phyloP scores from a whole-genome alignment of 1,139 yeast genomes.

The Torulaspora globosa region DNA sequence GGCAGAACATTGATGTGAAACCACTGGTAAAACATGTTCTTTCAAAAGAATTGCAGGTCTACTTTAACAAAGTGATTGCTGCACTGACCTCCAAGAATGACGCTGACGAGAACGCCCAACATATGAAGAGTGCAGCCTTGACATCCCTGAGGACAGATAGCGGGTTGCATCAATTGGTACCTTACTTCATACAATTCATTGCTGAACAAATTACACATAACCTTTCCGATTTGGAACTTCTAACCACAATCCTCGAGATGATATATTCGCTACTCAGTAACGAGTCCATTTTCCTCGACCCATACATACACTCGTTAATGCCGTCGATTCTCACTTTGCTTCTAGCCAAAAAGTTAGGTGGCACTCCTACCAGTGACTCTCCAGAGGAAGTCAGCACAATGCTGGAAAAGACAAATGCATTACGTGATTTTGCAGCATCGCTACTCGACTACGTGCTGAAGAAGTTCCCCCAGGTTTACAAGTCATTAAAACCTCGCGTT shows the following conservation, averaged over 20 bases:
- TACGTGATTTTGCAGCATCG: slow-evolving; percentile 86
- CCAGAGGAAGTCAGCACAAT: slow-evolving; percentile 21
- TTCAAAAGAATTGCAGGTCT: slow-evolving; percentile 87
- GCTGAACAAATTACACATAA: slow-evolving; percentile 94
- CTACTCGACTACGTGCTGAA: slow-evolving; percentile 71
- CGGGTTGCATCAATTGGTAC: slow-evolving; percentile 93
- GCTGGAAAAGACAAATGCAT: slow-evolving; percentile 48
- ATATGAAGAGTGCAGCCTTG: slow-evolving; percentile 71
- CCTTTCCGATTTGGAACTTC: slow-evolving; percentile 63
- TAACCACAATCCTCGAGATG: slow-evolving; percentile 88
- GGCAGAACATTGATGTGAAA: slow-evolving; percentile 67
- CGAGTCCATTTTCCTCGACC: slow-evolving; percentile 84
- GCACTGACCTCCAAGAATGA: slow-evolving; percentile 54
- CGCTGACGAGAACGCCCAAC: slow-evolving; percentile 46
- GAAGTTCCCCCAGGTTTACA: slow-evolving; percentile 79
- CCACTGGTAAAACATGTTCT: slow-evolving; percentile 96
- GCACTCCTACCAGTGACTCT: slow-evolving; percentile 32
- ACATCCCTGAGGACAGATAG: slow-evolving; percentile 85
- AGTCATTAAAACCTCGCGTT: slow-evolving; percentile 88
- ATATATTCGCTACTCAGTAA: slow-evolving; percentile 81
- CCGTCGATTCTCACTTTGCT: slow-evolving; percentile 89
- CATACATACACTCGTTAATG: slow-evolving; percentile 93
- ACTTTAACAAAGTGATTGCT: slow-evolving; percentile 84
- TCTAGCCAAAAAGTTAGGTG: slow-evolving; percentile 86
- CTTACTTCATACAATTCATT: slow-evolving; percentile 91